Base-by-base conservation (phyloP, 495 filamentous ascomycete genomes). In the Aspergillus funiculosus region DNA sequence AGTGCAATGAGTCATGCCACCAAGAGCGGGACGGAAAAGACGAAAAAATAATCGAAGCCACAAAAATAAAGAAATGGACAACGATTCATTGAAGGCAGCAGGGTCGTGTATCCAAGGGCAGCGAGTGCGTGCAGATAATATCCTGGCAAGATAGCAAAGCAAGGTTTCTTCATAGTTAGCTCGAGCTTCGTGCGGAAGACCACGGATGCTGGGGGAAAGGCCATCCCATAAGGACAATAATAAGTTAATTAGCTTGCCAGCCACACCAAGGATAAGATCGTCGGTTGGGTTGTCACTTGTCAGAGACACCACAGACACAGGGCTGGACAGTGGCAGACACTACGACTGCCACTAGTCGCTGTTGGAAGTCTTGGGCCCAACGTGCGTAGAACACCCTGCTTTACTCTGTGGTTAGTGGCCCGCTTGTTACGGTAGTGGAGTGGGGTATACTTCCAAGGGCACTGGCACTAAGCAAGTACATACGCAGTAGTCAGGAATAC, bases 281-380 rank as follows among this genome's bases (percentile, higher is more conserved):
- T 55, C 53, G 43, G 48, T 54, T 54, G 47, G 54, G 54, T 50
- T 54, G 53, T 51, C 46, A 49, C 50, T 51, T 54, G 51, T n/a
- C n/a, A 46, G 40, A 37, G 18, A 41, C 18, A 11, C 11, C 28
- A 22, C 27, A 30, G 36, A n/a, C 17, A 48, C 30, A 45, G 40
- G 39, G 37, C 40, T 30, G 25, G 39, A 24, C 22, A 9, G 13
- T 14, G 37, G 10, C 35, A 19, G 24, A 26, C 5, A 31, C 19
- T 34, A 40, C 27, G 5, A 17, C 11, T 35, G 31, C 6, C 3
- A 8, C 11, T 32, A 20, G 34, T 32, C 13, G 6, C 20, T 40
- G 38, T 40, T n/a, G n/a, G n/a, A n/a, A n/a, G n/a, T n/a, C n/a
- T n/a, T n/a, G n/a, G n/a, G n/a, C n/a, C n/a, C n/a, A n/a, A n/a